phyloP scores from a whole-genome alignment of 768 basidiomycete species.

The Serendipita vermifera region DNA sequence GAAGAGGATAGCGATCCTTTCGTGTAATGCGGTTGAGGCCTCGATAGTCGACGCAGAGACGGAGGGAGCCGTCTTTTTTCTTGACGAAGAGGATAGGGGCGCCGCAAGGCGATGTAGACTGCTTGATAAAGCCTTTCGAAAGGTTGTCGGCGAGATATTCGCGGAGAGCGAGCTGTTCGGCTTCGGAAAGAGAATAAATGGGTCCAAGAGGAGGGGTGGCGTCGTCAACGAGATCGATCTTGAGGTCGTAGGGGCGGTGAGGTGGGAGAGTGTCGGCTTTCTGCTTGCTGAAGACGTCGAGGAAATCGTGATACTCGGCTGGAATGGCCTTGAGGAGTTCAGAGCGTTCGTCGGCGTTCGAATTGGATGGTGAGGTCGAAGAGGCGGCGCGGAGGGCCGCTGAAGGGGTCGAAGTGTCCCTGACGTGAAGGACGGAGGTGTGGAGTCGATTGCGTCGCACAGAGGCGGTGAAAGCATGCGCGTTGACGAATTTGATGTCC shows the following conservation, averaged over 20 bases:
- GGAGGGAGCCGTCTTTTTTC: constrained; percentile 25
- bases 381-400: neutral
- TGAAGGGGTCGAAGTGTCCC: neutral
- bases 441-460: neutral
- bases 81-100: constrained; percentile 22
- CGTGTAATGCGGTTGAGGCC: constrained; percentile 26
- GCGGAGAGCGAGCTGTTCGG: constrained; percentile 25
- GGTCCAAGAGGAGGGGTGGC: constrained; percentile 20
- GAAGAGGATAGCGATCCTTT: constrained; percentile 25
- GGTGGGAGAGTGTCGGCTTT: constrained; percentile 24
- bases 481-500: neutral
- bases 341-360: too few relatives aligned
- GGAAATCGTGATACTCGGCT: constrained; percentile 22
- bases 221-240: constrained; percentile 25
- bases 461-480: neutral
- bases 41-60: constrained; percentile 22
- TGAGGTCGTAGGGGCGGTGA: constrained; percentile 27
- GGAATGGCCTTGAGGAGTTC: too few relatives aligned
- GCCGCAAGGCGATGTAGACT: constrained; percentile 19
- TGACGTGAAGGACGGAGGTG: neutral
- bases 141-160: constrained; percentile 29
- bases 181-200: constrained; percentile 25
- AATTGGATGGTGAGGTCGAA: neutral
- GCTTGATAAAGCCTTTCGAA: constrained; percentile 26
- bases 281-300: constrained; percentile 21